These are phyloP conservation scores for Aethionema arabicum DNA, from an alignment of 345 rosid genomes.

Conservation along the genomic window DNA sequence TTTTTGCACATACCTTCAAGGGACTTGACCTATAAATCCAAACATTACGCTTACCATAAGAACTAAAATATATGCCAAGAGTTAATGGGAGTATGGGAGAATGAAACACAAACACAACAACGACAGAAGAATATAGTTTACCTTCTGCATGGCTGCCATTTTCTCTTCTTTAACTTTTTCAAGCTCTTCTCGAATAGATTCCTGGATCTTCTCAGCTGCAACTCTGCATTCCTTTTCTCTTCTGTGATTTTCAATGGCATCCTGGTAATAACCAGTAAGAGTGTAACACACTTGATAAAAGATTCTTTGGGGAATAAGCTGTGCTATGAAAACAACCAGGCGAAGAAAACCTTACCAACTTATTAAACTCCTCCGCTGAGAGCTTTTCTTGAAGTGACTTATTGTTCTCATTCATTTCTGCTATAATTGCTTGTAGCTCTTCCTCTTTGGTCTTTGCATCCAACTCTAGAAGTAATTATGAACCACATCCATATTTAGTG, in stretches of 20 bases:
- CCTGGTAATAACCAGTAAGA: conserved; percentile 43
- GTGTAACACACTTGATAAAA: conserved; percentile 6
- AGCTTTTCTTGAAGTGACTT: conserved; percentile 52
- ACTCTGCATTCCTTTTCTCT: conserved; percentile 64
- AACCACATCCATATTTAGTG: conserved; percentile 14
- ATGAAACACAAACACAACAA: conserved; percentile 2
- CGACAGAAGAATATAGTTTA: conserved; percentile 20
- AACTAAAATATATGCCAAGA: conserved; percentile 2
- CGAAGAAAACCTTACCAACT: conserved; percentile 48
- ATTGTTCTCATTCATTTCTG: conserved; percentile 49
- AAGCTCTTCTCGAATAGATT: conserved; percentile 63
- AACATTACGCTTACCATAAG: conserved; percentile 6
- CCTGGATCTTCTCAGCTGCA: conserved; percentile 56
- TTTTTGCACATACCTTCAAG: conserved; percentile 74
- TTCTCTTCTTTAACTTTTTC: conserved; percentile 67
- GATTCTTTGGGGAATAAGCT: conserved; percentile 1
- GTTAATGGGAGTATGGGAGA: not conserved
- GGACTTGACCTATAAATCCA: conserved; percentile 49
- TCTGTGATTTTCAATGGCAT: conserved; percentile 56
- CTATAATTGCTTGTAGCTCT: conserved; percentile 40
- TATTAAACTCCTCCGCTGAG: conserved; percentile 60
- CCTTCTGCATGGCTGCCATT: conserved; percentile 66
- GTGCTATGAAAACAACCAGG: not conserved
- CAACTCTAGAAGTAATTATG: conserved; percentile 40
- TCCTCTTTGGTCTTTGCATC: conserved; percentile 62